Evolutionary conservation across 2,329 filamentous ascomycete genomes (phyloP).

Genomic region (Phaeosphaeriaceae sp.): DNA sequence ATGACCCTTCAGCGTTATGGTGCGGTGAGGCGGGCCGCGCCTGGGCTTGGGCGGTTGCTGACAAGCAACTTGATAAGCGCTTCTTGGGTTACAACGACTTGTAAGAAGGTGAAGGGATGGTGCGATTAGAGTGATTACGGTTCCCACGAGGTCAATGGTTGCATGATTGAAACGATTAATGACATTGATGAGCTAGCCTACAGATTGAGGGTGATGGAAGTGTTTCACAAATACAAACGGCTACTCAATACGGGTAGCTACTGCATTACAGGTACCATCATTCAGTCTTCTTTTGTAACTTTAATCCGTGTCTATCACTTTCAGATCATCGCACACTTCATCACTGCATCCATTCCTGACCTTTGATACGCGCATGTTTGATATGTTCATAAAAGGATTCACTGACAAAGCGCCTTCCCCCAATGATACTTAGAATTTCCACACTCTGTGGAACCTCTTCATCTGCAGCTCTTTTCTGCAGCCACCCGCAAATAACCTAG

Average conservation of each 20-base stretch:
- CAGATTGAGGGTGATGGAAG: slow-evolving; percentile 1
- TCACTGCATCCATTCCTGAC: too few species aligned
- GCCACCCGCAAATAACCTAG: too few species aligned
- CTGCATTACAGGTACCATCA: not conserved
- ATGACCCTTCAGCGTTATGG: slow-evolving; percentile 58
- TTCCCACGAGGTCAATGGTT: slow-evolving; percentile 26
- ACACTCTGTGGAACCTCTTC: too few species aligned
- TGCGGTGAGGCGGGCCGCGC: slow-evolving; percentile 58
- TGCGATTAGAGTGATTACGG: not conserved
- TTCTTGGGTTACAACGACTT: slow-evolving; percentile 60
- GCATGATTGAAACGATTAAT: slow-evolving; percentile 27
- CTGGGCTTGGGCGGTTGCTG: slow-evolving; percentile 56
- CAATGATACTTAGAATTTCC: too few species aligned
- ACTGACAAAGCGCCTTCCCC: too few species aligned
- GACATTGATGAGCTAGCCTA: slow-evolving; percentile 2
- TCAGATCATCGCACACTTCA: not conserved
- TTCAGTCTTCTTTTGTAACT: not conserved
- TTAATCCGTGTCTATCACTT: not conserved
- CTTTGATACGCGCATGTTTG: too few species aligned
- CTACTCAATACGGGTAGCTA: not conserved
- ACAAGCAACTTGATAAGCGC: slow-evolving; percentile 54
- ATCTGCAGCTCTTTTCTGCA: too few species aligned
- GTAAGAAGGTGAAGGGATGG: slow-evolving; percentile 23
- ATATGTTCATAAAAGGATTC: too few species aligned
- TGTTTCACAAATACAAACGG: slow-evolving; percentile 4